Base-by-base conservation (phyloP, 177 flowering plant species). In the Vitis hybrid region DNA sequence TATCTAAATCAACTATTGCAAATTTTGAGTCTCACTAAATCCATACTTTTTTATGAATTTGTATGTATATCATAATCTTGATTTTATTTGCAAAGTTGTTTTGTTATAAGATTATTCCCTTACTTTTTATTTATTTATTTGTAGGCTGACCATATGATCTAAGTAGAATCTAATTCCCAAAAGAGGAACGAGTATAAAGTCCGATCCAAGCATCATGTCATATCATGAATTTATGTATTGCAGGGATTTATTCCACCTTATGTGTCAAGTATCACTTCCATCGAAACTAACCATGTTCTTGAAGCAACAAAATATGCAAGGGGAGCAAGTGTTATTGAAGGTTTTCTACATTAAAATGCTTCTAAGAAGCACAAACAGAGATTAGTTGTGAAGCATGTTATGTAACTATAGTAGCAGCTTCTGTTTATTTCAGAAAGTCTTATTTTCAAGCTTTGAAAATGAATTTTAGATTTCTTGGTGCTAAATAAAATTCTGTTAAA, bases 11-110 rank as follows among this genome's bases (percentile, higher is more conserved):
- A 30, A 94, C 97, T 12, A 79, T 96, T 73, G 88, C 73, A 23
- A 98, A 96, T 82, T 95, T 96, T 56, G 95, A 96, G 82, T 91
- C 97, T 63, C 98, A 96, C 72, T 98, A 96, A 74, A 93, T 93
- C 64, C 99, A 96, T 82, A 79, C 93, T 54, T 96, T 96, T 96
- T 78, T 96, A 94, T 83, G 99, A 96, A 88, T 86, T 96, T 75
- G 97, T 96, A 88, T 71, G 98, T 60, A 55, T 67, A 9, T 64
- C 54, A 18, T 11, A 51, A 4, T 67, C 11, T 51, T 19, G 10
- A 5, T 32, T 56, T 26, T 30, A 10, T 56, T 14, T 4, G 18
- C 18, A 11, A 13, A 13, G n/a, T 3, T 7, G 11, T 0, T 51
- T 19, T 60, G 5, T 19, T 50, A 30, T 60, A 5, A 2, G 30